Evolutionary conservation across 164 flowering plant species (phyloP).

Genomic region (Euptelea pleiosperma): DNA sequence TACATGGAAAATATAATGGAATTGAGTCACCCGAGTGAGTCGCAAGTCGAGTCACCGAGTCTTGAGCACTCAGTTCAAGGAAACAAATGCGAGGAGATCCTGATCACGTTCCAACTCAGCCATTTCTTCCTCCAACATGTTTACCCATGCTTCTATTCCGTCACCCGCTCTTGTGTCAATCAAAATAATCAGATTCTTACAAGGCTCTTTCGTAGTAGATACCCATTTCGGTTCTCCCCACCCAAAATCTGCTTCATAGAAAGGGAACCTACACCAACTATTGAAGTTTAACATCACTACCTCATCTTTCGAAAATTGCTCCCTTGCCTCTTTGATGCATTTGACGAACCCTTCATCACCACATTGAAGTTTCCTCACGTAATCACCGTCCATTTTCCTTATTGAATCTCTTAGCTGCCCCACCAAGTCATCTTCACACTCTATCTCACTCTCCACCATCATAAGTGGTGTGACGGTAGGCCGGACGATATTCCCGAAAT

Average conservation of each 20-base stretch:
- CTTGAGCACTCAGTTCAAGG: too few relatives aligned
- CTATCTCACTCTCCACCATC: not conserved
- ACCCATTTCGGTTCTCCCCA: conserved; percentile 11
- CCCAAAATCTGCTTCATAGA: conserved; percentile 12
- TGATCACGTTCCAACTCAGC: conserved; percentile 1
- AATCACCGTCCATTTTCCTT: not conserved
- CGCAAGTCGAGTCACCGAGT: too few relatives aligned
- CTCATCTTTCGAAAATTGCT: not conserved
- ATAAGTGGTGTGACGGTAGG: not conserved
- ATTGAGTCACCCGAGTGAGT: too few relatives aligned
- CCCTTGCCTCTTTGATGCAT: not conserved
- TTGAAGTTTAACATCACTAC: not conserved
- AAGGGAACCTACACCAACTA: conserved; percentile 14
- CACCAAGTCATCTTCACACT: not conserved
- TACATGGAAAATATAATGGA: too few relatives aligned
- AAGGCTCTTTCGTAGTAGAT: not conserved
- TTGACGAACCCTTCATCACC: conserved; percentile 3
- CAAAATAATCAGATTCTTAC: not conserved
- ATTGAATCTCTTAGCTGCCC: conserved; percentile 2
- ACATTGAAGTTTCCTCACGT: not conserved
- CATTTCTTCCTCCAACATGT: conserved; percentile 6
- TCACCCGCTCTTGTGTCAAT: not conserved
- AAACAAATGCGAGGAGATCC: conserved; percentile 6
- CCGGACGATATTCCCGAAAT: conserved; percentile 4
- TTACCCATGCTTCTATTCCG: conserved; percentile 10